phyloP scores from a whole-genome alignment of 805 yeast species.

The Pichia ethanolica region DNA sequence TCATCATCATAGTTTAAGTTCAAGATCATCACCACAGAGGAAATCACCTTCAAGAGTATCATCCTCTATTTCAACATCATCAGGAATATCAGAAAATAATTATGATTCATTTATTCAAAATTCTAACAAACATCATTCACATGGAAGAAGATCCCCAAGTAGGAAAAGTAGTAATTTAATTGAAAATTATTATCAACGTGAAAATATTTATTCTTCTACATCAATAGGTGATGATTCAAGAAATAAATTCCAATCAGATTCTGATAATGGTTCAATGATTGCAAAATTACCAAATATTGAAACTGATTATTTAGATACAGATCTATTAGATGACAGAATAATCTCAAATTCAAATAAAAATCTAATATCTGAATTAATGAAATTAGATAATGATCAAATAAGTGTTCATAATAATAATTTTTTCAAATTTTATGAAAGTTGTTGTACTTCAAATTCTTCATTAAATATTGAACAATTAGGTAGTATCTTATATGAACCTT shows the following conservation, averaged over 20 bases:
- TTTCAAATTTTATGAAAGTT: constrained; percentile 13
- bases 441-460: constrained; percentile 12
- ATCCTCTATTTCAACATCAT: background rate
- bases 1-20: no score
- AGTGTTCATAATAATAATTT: constrained; percentile 19
- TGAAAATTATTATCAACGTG: background rate
- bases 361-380: constrained; percentile 12
- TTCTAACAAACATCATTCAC: no score
- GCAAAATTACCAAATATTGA: constrained; percentile 17
- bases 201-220: constrained; percentile 17
- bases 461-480: constrained; percentile 13
- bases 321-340: background rate
- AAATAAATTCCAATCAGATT: background rate
- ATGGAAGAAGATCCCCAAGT: no score
- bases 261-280: background rate
- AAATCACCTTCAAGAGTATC: background rate
- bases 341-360: constrained; percentile 2
- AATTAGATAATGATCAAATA: constrained; percentile 12
- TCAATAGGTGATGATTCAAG: constrained; percentile 7
- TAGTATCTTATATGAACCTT: constrained; percentile 19
- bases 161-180: no score
- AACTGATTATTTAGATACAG: constrained; percentile 8
- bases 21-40: no score
- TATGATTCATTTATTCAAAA: no score
- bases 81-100: background rate